A percentile compares a stretch with the other conserved stretches of the same genome.
Evolutionary conservation across 257 asterid species (phyloP).

Genomic region (Striga asiatica): DNA sequence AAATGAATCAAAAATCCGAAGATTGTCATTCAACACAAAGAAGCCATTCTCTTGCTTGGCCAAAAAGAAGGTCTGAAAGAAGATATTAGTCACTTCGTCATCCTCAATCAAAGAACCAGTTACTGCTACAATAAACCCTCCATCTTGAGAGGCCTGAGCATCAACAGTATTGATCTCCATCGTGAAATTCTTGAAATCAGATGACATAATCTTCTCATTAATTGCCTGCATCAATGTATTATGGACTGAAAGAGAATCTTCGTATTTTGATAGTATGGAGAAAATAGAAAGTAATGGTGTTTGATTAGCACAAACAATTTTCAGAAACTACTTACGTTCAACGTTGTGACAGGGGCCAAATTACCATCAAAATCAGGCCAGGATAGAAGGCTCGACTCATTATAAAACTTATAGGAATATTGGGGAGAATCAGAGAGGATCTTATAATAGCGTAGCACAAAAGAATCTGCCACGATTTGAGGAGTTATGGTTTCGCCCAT

Average conservation of each 20-base stretch:
- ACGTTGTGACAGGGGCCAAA: slow-evolving; percentile 24
- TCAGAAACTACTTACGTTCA: slow-evolving; percentile 21
- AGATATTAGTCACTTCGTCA: slow-evolving; percentile 22
- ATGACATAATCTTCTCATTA: slow-evolving; percentile 37
- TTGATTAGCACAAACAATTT: not conserved
- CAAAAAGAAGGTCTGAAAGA: slow-evolving; percentile 51
- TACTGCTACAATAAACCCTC: slow-evolving; percentile 41
- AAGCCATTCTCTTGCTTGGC: slow-evolving; percentile 42
- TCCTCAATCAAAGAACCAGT: slow-evolving; percentile 26
- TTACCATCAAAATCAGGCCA: slow-evolving; percentile 33
- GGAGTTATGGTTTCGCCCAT: slow-evolving; percentile 26
- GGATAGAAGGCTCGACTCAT: slow-evolving; percentile 30
- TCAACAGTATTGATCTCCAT: slow-evolving; percentile 22
- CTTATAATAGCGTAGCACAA: slow-evolving; percentile 31
- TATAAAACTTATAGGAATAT: slow-evolving; percentile 32
- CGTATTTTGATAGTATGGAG: no score
- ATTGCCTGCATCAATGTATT: slow-evolving; percentile 35
- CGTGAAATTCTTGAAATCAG: slow-evolving; percentile 28
- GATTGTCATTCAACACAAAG: slow-evolving; percentile 53
- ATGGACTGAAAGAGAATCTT: no score
- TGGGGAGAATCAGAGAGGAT: slow-evolving; percentile 27
- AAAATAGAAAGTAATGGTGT: no score
- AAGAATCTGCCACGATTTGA: slow-evolving; percentile 24
- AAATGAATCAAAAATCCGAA: slow-evolving; percentile 8
- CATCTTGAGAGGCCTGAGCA: slow-evolving; percentile 35